phyloP scores from a whole-genome alignment of 202 grass and related monocot species.

The Zoysia matrella region DNA sequence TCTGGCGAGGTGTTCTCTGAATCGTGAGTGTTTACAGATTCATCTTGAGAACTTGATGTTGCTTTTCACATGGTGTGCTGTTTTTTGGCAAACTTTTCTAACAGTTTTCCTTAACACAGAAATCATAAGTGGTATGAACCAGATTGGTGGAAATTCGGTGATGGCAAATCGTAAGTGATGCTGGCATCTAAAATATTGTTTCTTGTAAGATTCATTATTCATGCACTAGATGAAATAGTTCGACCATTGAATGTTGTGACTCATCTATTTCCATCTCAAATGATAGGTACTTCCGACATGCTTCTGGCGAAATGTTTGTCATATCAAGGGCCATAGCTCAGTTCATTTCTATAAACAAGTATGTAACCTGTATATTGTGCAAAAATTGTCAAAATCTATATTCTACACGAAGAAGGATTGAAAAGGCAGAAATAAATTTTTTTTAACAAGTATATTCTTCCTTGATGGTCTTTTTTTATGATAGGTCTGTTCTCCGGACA shows the following conservation, averaged over 20 bases:
- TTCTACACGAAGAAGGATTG: slow-evolving; percentile 25
- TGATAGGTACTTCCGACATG: slow-evolving; percentile 34
- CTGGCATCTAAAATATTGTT: slow-evolving; percentile 14
- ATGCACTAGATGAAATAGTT: slow-evolving; percentile 38
- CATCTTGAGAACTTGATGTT: slow-evolving; percentile 29
- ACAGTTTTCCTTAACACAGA: slow-evolving; percentile 54
- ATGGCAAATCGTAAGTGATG: slow-evolving; percentile 92
- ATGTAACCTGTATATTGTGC: not conserved
- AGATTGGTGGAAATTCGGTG: slow-evolving; percentile 55
- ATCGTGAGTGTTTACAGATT: slow-evolving; percentile 67
- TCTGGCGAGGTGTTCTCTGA: slow-evolving; percentile 99
- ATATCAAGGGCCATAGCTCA: slow-evolving; percentile 93
- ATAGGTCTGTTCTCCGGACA: slow-evolving; percentile 80
- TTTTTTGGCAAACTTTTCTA: slow-evolving; percentile 43
- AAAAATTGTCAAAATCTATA: not conserved
- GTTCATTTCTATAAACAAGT: slow-evolving; percentile 99
- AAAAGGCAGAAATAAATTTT: not conserved
- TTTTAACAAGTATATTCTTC: slow-evolving; percentile 17
- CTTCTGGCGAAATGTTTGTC: slow-evolving; percentile 95
- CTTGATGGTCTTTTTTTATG: slow-evolving; percentile 18
- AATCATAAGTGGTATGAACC: slow-evolving; percentile 89
- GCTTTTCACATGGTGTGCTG: slow-evolving; percentile 12
- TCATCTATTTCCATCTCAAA: slow-evolving; percentile 63
- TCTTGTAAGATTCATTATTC: slow-evolving; percentile 2
- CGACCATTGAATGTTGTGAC: slow-evolving; percentile 21